Base-by-base conservation (phyloP, 441 rosid species). In the Adansonia grandidieri region DNA sequence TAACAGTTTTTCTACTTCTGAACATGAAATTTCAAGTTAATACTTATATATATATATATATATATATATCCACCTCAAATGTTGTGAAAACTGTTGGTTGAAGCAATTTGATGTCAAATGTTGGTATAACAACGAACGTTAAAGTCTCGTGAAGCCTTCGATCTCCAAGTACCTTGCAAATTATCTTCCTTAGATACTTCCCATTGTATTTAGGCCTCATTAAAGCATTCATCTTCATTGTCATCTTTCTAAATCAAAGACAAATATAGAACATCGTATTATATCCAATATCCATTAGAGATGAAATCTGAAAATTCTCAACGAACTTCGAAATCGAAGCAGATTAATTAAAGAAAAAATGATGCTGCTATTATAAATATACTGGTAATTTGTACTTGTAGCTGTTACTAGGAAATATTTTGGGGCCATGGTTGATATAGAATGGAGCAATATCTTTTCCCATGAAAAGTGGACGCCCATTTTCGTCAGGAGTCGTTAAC, bases 41-140 rank as follows among this genome's bases (percentile, higher is more conserved):
- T 24, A 24, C 28, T 24, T 24, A 50, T 50, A 45, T 45, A 50
- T 13, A 9, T 50, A 50, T 11, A 0, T 50, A 13, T 13, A 13
- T 53, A 44, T 3, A 51, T 51, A 47, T 4, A 50, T 28, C 2
- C 0, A 93, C 98, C 93, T 92, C 79, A 76, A 83, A 91, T 2
- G 97, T 85, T 74, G 98, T 90, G 83, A 95, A 93, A 77, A 92
- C 74, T 9, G 87, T 87, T 9, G 98, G 97, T 77, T 91, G 95
- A 50, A 90, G 90, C 73, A 76, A 83, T 89, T 87, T 86, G 84
- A 91, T 90, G 83, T 95, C 98, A 75, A 89, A 93, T 63, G 97
- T 84, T 10, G 96, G 98, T 75, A 93, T 92, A 17, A 91, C 94
- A 40, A 93, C 81, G 79, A 86, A 88, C 11, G 98, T 93, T 64